Conservation (phyloP, 2,329 filamentous ascomycete genomes). For the Hypoxylon sp. region DNA sequence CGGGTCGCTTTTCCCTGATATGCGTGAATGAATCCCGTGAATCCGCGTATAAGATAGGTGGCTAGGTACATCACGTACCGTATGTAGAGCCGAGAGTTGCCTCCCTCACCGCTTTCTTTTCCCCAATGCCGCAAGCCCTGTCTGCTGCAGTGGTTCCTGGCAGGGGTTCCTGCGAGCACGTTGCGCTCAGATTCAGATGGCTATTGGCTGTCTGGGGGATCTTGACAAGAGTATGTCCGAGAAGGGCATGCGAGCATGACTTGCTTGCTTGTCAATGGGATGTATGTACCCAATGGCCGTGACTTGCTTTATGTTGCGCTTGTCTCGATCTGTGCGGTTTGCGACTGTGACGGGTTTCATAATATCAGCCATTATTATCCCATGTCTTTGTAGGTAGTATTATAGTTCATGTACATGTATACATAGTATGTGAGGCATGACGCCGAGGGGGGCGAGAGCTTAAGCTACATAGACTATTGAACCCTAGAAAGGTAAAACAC, state of each 20-base stretch:
- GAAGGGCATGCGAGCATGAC: background rate
- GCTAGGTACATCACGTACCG: too few species aligned
- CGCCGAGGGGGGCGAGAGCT: background rate
- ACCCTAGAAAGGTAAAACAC: slow-evolving; percentile 3
- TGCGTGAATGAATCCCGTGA: background rate
- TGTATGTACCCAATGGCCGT: background rate
- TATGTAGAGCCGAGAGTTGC: background rate
- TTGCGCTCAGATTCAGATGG: slow-evolving; percentile 24
- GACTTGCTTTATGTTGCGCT: slow-evolving; percentile 1
- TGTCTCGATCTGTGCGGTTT: slow-evolving; percentile 1
- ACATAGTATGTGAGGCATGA: background rate
- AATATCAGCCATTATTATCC: slow-evolving; percentile 4
- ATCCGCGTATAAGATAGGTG: background rate
- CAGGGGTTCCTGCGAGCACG: slow-evolving; percentile 23
- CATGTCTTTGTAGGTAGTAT: background rate
- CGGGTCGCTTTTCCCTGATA: slow-evolving; percentile 1
- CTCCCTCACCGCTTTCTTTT: slow-evolving; percentile 30
- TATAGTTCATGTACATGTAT: background rate
- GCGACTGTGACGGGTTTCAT: slow-evolving; percentile 8
- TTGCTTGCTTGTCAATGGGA: background rate
- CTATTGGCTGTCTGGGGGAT: slow-evolving; percentile 6
- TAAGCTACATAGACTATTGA: slow-evolving; percentile 9
- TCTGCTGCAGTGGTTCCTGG: slow-evolving; percentile 23
- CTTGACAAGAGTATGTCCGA: background rate
- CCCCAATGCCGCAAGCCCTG: slow-evolving; percentile 18